These are phyloP conservation scores for Rhizopogon rudus DNA, from an alignment of 768 basidiomycete genomes.

Conservation along the genomic window DNA sequence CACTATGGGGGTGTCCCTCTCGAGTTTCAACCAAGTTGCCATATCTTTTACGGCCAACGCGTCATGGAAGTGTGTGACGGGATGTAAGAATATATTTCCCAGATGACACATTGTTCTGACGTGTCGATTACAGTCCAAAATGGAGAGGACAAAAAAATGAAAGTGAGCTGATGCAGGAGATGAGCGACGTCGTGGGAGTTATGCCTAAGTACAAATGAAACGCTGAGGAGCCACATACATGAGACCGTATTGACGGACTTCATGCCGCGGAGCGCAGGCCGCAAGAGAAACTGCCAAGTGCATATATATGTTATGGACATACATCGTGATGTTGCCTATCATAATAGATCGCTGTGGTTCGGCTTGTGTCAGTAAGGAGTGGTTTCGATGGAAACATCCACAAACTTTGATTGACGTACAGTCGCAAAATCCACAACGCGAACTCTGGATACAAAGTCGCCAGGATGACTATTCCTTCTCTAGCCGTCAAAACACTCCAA, in stretches of 20 bases:
- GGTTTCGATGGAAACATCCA: not conserved
- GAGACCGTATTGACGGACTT: not conserved
- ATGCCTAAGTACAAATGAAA: not conserved
- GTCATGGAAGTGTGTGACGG: conserved; percentile 4
- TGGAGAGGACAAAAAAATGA: conserved; percentile 2
- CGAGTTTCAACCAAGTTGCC: conserved; percentile 3
- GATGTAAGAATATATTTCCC: not conserved
- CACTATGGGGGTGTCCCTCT: not conserved
- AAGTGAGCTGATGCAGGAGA: conserved; percentile 4
- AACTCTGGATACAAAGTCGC: not conserved
- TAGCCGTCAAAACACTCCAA: conserved; percentile 23
- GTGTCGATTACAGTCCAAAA: not conserved
- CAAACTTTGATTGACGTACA: not conserved
- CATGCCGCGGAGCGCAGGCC: not conserved
- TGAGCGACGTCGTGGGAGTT: not conserved
- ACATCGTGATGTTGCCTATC: not conserved
- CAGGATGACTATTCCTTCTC: not conserved
- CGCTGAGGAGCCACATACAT: not conserved
- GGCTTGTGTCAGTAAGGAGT: not conserved
- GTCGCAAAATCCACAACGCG: not conserved
- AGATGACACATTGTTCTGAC: not conserved
- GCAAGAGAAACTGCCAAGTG: not conserved
- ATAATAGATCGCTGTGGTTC: not conserved
- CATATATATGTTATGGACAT: not conserved
- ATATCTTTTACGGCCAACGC: conserved; percentile 2